Evolutionary conservation across 129 eudicot genomes (phyloP).

Genomic region (Flaveria sonorensis): DNA sequence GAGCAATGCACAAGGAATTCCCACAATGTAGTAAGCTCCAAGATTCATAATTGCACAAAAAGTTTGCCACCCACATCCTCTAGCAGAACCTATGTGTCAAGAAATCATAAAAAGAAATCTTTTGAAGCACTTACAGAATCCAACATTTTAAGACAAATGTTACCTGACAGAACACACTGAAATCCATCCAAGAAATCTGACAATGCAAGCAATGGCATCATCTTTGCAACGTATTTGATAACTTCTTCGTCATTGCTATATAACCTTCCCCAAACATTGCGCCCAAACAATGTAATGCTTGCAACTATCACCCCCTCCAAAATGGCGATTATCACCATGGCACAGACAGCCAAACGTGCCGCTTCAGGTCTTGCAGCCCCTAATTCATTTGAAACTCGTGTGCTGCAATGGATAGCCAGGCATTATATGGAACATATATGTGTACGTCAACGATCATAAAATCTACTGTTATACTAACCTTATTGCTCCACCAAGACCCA

Average conservation of each 20-base stretch:
- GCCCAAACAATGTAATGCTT: constrained; percentile 49
- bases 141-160: not conserved
- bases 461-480: constrained; percentile 46
- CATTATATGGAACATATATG: constrained; percentile 12
- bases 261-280: constrained; percentile 70
- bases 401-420: constrained; percentile 37
- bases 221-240: constrained; percentile 51
- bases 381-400: constrained; percentile 76
- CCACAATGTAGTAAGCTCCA: constrained; percentile 72
- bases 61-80: constrained; percentile 88
- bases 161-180: constrained; percentile 72
- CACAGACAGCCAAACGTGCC: constrained; percentile 57
- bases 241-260: constrained; percentile 71
- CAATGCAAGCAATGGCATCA: constrained; percentile 64
- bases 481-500: constrained; percentile 80
- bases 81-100: constrained; percentile 59
- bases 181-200: constrained; percentile 74
- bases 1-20: constrained; percentile 61
- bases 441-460: not conserved
- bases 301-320: constrained; percentile 54
- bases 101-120: not conserved
- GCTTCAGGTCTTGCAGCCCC: constrained; percentile 63
- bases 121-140: not conserved
- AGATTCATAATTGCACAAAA: constrained; percentile 61
- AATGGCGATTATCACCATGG: constrained; percentile 53